phyloP scores from a whole-genome alignment of 768 basidiomycete genomes.

The Hygrocybe coccinea region DNA sequence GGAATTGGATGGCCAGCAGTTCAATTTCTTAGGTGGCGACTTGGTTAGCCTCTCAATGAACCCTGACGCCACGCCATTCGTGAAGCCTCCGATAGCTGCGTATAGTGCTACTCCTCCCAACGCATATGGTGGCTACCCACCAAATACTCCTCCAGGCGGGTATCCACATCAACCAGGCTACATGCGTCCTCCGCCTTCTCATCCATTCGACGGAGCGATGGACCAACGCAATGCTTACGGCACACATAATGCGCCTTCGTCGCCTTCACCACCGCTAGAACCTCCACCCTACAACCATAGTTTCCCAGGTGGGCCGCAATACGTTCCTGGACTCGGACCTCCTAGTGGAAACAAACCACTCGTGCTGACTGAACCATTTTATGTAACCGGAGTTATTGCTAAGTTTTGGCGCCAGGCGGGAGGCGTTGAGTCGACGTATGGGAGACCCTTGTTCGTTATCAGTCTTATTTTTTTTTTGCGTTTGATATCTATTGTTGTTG shows the following conservation, averaged over 20 bases:
- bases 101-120: background rate
- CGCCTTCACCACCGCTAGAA: background rate
- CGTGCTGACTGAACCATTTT: constrained; percentile 4
- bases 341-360: background rate
- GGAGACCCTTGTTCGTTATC: constrained; percentile 5
- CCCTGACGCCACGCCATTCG: background rate
- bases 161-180: background rate
- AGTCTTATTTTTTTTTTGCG: background rate
- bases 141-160: background rate
- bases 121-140: background rate
- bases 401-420: background rate
- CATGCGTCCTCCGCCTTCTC: background rate
- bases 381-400: background rate
- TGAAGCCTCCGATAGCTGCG: background rate
- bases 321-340: background rate
- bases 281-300: background rate
- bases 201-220: background rate
- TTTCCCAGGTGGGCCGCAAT: background rate
- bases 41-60: constrained; percentile 4
- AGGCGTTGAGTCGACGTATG: background rate
- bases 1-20: background rate
- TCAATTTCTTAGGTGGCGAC: background rate
- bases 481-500: too few relatives aligned
- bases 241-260: too few relatives aligned
- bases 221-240: too few relatives aligned